Base-by-base conservation (phyloP, 192 early-diverging fungal genomes). In the Allomyces macrogynus region DNA sequence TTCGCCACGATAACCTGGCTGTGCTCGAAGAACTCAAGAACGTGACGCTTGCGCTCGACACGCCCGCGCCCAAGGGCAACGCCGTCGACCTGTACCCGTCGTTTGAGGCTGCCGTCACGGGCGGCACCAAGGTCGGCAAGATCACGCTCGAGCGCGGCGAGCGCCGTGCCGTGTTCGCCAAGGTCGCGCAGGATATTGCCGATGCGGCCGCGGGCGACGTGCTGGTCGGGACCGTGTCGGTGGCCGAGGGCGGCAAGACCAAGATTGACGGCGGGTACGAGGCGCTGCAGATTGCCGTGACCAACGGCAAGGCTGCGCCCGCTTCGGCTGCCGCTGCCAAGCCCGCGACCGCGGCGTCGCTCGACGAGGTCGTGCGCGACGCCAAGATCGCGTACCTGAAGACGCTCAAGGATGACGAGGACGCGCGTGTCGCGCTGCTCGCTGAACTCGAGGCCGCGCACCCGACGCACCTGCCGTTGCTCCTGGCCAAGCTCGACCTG, bases 151-250 rank as follows among this genome's bases (percentile, higher is more conserved):
- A 81, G 16, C 66, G 66, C 9, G 80, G 74, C 32, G 62, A 82
- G 20, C 72, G 73, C 40, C 64, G 67, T 25, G 76, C 76, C 44
- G 67, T 78, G 20, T 67, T 69, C 42, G 70, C 72, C 49, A 61
- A 64, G 22, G 26, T 67, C 16, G 27, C 60, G 16, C 54, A 64
- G 8, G 10, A 73, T 20, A 87, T 90, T 8, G 83, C 82, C 62
- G 85, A 83, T 14, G 87, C 86, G 42, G 80, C 81, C 62, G 77
- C 84, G 8, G 90, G 90, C 7, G 94, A 97, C 72, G 64, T 87
- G 60, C 75, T 97, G 26, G 66, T 81, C 22, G 94, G 92, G 0
- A 77, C 80, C 42, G 70, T 91, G 44, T 64, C 74, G 16, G 78
- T 88, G 57, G 67, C 66, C 70, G 75, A 71, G 66, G 18, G 74